phyloP scores from a whole-genome alignment of 2,329 filamentous ascomycete species.

The Colletotrichum nymphaeae region DNA sequence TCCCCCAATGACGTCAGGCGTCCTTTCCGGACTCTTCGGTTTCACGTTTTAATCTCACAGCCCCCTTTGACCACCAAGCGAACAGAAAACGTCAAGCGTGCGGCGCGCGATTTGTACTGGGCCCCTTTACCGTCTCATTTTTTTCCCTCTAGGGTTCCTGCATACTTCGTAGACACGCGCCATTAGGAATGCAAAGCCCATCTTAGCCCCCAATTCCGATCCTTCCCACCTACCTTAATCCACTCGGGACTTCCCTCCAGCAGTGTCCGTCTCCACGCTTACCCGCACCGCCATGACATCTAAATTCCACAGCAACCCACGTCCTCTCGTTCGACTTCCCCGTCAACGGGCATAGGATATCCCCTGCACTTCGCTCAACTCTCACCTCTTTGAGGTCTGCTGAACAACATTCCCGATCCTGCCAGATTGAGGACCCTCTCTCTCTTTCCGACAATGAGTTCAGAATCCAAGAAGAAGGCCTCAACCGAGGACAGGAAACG shows the following conservation, averaged over 20 bases:
- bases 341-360: neutral
- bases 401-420: no score
- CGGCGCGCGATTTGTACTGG: neutral
- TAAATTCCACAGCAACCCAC: neutral
- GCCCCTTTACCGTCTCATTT: neutral
- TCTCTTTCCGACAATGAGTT: neutral
- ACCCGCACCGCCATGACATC: constrained; percentile 1
- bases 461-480: neutral
- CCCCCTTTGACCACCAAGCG: neutral
- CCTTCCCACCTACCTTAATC: neutral
- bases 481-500: constrained; percentile 3
- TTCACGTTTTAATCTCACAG: neutral
- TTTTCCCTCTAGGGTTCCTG: neutral
- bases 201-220: neutral
- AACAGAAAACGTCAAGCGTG: neutral
- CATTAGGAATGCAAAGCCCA: neutral
- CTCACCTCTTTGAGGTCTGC: neutral
- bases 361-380: no score
- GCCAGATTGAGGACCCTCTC: no score
- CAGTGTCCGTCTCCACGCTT: neutral
- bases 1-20: constrained; percentile 1
- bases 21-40: neutral
- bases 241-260: neutral
- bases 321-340: neutral
- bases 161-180: neutral